Evolutionary conservation across 805 yeast species (phyloP).

Genomic region (Henningerozyma blattae): DNA sequence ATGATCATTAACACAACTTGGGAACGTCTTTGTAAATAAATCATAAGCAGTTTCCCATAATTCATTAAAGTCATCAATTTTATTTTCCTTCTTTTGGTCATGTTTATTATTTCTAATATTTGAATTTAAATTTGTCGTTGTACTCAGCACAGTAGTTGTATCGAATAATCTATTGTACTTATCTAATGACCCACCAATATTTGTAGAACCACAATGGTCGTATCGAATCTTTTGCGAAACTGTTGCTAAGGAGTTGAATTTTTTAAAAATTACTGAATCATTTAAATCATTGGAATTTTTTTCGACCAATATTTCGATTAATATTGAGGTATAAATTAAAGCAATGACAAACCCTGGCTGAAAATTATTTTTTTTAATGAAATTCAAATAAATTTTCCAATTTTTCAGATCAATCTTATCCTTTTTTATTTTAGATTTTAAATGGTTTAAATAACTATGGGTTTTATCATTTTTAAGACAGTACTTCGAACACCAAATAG

Average conservation of each 20-base stretch:
- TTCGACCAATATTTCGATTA: constrained; percentile 11
- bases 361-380: constrained; percentile 55
- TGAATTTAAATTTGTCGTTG: constrained; percentile 31
- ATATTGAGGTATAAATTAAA: constrained; percentile 35
- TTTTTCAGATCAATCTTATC: constrained; percentile 32
- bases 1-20: constrained; percentile 11
- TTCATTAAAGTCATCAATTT: constrained; percentile 9
- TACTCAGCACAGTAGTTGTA: constrained; percentile 42
- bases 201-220: constrained; percentile 43
- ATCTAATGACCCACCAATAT: constrained; percentile 32
- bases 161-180: constrained; percentile 34
- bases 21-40: constrained; percentile 38
- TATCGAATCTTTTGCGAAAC: constrained; percentile 57
- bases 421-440: constrained; percentile 22
- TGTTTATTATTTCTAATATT: not conserved
- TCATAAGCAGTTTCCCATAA: constrained; percentile 50
- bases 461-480: constrained; percentile 45
- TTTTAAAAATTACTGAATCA: constrained; percentile 29
- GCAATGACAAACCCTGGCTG: constrained; percentile 57
- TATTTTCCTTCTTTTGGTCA: too few species aligned
- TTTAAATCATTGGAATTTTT: constrained; percentile 19
- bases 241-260: constrained; percentile 52
- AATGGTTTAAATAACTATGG: constrained; percentile 51
- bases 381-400: constrained; percentile 47
- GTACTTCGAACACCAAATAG: constrained; percentile 55